Evolutionary conservation across 495 filamentous ascomycete genomes (phyloP).

Genomic region (Trichoderma reesei): DNA sequence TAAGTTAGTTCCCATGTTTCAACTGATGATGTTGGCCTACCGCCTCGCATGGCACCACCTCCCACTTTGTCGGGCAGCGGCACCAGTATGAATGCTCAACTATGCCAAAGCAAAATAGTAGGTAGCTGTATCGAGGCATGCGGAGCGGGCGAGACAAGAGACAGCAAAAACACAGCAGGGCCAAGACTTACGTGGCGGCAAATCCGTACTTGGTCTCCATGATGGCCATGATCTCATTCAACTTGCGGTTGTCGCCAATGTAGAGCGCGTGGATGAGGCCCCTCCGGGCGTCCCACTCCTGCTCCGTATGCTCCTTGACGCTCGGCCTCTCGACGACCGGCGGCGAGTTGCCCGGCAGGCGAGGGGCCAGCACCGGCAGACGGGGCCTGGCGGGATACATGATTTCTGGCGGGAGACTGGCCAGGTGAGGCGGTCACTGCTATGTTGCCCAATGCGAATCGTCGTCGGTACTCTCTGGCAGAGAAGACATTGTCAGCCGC

Average conservation of each 20-base stretch:
- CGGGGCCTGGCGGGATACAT: conserved; percentile 2
- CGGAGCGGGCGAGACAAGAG: neutral
- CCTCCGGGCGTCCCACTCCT: conserved; percentile 26
- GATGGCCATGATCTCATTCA: conserved; percentile 27
- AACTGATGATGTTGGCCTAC: neutral
- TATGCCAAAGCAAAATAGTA: neutral
- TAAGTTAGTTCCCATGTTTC: too few species aligned
- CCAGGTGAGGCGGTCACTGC: neutral
- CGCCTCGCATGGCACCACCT: neutral
- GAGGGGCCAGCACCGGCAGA: conserved; percentile 8
- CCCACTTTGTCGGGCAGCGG: too few species aligned
- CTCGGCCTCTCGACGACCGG: conserved; percentile 9
- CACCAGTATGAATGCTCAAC: neutral
- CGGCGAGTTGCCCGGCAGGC: neutral
- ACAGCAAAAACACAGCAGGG: neutral
- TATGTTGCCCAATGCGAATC: neutral
- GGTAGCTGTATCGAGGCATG: neutral
- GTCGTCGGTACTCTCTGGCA: neutral
- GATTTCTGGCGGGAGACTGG: neutral
- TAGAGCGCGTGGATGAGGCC: conserved; percentile 22
- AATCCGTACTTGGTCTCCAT: conserved; percentile 24
- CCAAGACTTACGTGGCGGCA: conserved; percentile 24
- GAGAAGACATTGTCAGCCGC: conserved; percentile 1
- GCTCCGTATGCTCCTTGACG: conserved; percentile 13
- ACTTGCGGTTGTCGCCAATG: conserved; percentile 25